Evolutionary conservation across 176 grass and related monocot genomes (phyloP).

Genomic region (Tuctoria greenei): DNA sequence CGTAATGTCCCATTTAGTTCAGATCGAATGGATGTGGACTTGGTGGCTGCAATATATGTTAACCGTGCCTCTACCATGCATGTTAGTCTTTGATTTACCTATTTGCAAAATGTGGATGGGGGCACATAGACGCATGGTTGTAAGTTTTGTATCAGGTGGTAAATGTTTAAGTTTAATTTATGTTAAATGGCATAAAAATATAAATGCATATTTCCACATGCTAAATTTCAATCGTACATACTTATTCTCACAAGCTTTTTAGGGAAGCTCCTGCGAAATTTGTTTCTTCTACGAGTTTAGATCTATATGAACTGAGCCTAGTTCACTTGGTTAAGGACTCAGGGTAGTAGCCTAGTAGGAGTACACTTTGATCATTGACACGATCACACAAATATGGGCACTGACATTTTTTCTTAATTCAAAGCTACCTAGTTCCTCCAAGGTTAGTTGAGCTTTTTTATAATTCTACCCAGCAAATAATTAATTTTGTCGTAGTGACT

Average conservation of each 20-base stretch:
- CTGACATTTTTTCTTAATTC: not conserved
- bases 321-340: not conserved
- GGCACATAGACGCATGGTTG: not conserved
- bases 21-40: conserved; percentile 48
- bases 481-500: not conserved
- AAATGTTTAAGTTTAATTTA: conserved; percentile 9
- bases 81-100: conserved; percentile 50
- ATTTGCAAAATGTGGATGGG: conserved; percentile 8
- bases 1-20: conserved; percentile 45
- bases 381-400: not conserved
- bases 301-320: not conserved
- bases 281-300: conserved; percentile 1
- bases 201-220: conserved; percentile 1
- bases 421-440: not conserved
- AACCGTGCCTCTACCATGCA: conserved; percentile 91
- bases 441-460: not conserved
- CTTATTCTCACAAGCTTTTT: not conserved
- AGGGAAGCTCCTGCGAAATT: not conserved
- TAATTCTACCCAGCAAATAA: not conserved
- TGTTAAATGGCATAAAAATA: not conserved
- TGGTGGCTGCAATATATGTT: conserved; percentile 67
- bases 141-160: not conserved
- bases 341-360: not conserved
- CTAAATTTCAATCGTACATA: not conserved
- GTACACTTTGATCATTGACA: not conserved